Evolutionary conservation across 1,284 basidiomycete genomes (phyloP).

Genomic region (Rhodotorula sp.): DNA sequence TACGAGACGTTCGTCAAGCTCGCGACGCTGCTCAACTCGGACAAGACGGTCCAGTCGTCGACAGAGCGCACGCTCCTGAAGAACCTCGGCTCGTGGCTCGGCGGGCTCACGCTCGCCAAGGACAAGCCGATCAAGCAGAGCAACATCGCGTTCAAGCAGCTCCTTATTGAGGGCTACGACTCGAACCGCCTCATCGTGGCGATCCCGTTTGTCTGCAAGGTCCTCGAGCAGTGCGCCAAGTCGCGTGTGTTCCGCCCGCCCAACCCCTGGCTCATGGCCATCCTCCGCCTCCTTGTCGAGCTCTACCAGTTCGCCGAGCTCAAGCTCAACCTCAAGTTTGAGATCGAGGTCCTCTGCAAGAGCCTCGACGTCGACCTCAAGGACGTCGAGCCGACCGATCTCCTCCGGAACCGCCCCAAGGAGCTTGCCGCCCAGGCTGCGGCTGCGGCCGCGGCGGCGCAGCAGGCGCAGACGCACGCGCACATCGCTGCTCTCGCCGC

Average conservation of each 20-base stretch:
- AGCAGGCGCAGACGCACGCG: constrained; percentile 11
- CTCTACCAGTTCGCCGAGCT: constrained; percentile 96
- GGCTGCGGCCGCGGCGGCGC: constrained; percentile 49
- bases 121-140: constrained; percentile 90
- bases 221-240: constrained; percentile 83
- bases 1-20: constrained; percentile 93
- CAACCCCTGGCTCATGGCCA: constrained; percentile 98
- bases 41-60: constrained; percentile 80
- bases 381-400: constrained; percentile 77
- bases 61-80: constrained; percentile 86
- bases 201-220: constrained; percentile 98
- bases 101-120: constrained; percentile 86
- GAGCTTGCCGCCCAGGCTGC: constrained; percentile 51
- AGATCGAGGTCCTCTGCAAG: constrained; percentile 97
- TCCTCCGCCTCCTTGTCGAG: constrained; percentile 87
- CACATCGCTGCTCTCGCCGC: constrained; percentile 60
- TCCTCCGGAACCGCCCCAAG: constrained; percentile 67
- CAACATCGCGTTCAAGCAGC: constrained; percentile 93
- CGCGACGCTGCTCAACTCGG: constrained; percentile 81
- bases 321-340: constrained; percentile 96
- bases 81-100: constrained; percentile 94
- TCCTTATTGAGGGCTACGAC: constrained; percentile 93
- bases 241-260: constrained; percentile 92
- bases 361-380: constrained; percentile 85
- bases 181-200: constrained; percentile 87